Percentiles rank a stretch among this genome's conserved stretches.
Evolutionary conservation across 495 filamentous ascomycete species (phyloP).

Genomic region (Penicillium flavigenum): DNA sequence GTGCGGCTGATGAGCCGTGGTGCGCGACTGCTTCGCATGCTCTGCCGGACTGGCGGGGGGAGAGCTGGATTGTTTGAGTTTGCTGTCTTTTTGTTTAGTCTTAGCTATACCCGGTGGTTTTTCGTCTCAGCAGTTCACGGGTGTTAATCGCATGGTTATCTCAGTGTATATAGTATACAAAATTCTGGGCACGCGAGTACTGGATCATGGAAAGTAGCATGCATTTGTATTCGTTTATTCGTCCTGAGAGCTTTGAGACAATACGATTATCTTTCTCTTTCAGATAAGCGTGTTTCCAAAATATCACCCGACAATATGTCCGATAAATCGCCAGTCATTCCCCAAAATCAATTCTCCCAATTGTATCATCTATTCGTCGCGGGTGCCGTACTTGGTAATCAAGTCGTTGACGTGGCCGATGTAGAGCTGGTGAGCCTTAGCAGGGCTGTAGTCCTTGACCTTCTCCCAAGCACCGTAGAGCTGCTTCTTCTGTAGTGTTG

Average conservation of each 20-base stretch:
- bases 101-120: not conserved
- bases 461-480: slow-evolving; percentile 76
- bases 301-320: not conserved
- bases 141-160: not conserved
- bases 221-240: slow-evolving; percentile 13
- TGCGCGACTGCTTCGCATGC: slow-evolving; percentile 61
- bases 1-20: slow-evolving; percentile 68
- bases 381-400: slow-evolving; percentile 62
- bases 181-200: not conserved
- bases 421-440: slow-evolving; percentile 73
- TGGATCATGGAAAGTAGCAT: slow-evolving; percentile 13
- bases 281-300: not conserved
- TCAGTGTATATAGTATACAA: not conserved
- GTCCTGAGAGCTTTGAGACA: not conserved
- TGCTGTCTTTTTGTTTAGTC: not conserved
- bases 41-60: slow-evolving; percentile 72
- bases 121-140: not conserved
- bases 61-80: slow-evolving; percentile 41
- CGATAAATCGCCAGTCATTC: not conserved
- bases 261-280: slow-evolving; percentile 4
- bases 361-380: slow-evolving; percentile 22
- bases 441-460: slow-evolving; percentile 54
- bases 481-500: slow-evolving; percentile 61
- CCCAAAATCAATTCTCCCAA: not conserved
- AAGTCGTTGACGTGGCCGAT: slow-evolving; percentile 66